These are phyloP conservation scores for Prunus padus DNA, from an alignment of 306 rosid genomes.

Conservation along the genomic window DNA sequence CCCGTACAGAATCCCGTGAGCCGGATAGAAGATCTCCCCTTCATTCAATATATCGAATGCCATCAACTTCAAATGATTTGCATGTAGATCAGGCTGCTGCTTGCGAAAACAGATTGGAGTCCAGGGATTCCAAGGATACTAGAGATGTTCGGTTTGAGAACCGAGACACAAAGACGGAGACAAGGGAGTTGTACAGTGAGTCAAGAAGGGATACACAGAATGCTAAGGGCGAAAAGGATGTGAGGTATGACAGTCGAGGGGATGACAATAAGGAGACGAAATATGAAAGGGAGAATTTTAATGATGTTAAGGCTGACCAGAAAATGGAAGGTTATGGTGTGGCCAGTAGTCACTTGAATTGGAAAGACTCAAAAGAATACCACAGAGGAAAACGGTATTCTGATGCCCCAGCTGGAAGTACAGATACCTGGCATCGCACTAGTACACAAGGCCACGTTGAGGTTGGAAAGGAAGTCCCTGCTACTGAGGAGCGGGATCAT, in stretches of 20 bases:
- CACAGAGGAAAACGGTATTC: slow-evolving; percentile 69
- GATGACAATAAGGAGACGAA: slow-evolving; percentile 67
- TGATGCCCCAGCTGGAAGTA: slow-evolving; percentile 50
- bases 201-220: slow-evolving; percentile 63
- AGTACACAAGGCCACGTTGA: slow-evolving; percentile 54
- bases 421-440: slow-evolving; percentile 63
- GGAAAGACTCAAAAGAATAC: slow-evolving; percentile 83
- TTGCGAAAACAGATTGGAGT: slow-evolving; percentile 58
- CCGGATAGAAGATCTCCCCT: slow-evolving; percentile 77
- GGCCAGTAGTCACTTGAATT: slow-evolving; percentile 50
- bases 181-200: slow-evolving; percentile 59
- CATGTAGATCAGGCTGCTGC: slow-evolving; percentile 50
- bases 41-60: slow-evolving; percentile 53
- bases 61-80: slow-evolving; percentile 59
- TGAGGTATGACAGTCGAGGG: slow-evolving; percentile 52
- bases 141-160: slow-evolving; percentile 71
- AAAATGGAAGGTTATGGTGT: slow-evolving; percentile 53
- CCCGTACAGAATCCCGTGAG: slow-evolving; percentile 71
- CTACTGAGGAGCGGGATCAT: slow-evolving; percentile 58
- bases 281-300: slow-evolving; percentile 61
- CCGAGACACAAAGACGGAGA: slow-evolving; percentile 66
- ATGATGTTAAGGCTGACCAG: slow-evolving; percentile 56
- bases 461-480: slow-evolving; percentile 54
- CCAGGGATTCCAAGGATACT: slow-evolving; percentile 60
- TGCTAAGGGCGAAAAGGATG: slow-evolving; percentile 73